phyloP scores from a whole-genome alignment of 345 rosid species.

The Zanthoxylum bungeanum region DNA sequence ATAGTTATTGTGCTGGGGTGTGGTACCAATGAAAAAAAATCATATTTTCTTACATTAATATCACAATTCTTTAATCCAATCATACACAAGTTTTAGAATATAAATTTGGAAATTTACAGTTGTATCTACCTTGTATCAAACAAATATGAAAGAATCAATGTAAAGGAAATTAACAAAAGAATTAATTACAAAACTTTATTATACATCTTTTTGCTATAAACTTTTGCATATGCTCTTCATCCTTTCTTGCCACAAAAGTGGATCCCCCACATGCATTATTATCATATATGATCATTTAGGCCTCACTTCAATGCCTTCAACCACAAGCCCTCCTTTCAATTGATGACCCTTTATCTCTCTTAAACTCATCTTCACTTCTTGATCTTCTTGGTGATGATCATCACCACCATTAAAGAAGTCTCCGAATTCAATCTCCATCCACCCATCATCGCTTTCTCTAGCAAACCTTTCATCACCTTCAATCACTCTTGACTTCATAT shows the following conservation, averaged over 20 bases:
- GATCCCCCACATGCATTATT: not conserved
- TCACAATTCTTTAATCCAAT: too few relatives aligned
- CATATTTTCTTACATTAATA: too few relatives aligned
- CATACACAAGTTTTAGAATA: too few relatives aligned
- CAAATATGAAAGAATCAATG: too few relatives aligned
- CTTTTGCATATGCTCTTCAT: not conserved
- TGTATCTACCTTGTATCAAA: too few relatives aligned
- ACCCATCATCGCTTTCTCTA: slow-evolving; percentile 47
- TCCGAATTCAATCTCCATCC: slow-evolving; percentile 80
- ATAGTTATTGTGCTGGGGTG: too few relatives aligned
- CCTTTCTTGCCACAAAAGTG: too few relatives aligned
- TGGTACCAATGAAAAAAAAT: too few relatives aligned
- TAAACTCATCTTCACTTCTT: slow-evolving; percentile 52
- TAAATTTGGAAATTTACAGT: too few relatives aligned
- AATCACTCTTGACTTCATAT: not conserved
- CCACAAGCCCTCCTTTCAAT: slow-evolving; percentile 58
- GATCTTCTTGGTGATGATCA: not conserved
- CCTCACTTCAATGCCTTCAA: not conserved
- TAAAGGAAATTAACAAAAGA: not conserved
- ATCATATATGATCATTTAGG: not conserved
- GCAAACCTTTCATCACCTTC: slow-evolving; percentile 20
- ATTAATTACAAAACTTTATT: not conserved
- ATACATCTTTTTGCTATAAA: not conserved
- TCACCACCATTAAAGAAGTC: slow-evolving; percentile 44
- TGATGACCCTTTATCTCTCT: slow-evolving; percentile 66